Base-by-base conservation (phyloP, 2,329 filamentous ascomycete species). In the Xylariaceae sp. region DNA sequence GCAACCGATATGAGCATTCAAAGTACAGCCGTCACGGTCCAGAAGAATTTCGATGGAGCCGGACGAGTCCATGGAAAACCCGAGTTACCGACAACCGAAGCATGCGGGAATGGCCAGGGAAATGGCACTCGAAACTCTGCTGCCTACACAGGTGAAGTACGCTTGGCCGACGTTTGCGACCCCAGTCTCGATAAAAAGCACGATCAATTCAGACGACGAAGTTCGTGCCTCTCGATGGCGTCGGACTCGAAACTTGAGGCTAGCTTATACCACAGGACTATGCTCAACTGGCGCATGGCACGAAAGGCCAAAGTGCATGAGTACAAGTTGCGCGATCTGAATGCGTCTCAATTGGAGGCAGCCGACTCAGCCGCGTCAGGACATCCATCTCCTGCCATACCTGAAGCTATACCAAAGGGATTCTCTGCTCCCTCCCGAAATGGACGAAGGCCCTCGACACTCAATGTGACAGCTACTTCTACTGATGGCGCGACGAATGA, bases 241-340 rank as follows among this genome's bases (percentile, higher is more conserved):
- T 55, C 50, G 11, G 5, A 54, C 48, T 34, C 30, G 9, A 49
- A 35, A 45, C 9, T 11, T 11, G 58, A 61, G 34, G 7, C 15
- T 23, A 51, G 55, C 23, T 13, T 47, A 41, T 50, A 64, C 37
- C 56, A 56, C 3, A 53, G 55, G 49, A 66, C 61, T 39, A 66
- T 69, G 13, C 18, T 63, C 4, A 66, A 67, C 53, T 61, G 65
- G 41, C 63, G 68, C 30, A 60, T 65, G 39, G 67, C 63, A 34
- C 64, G 67, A 15, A 66, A 65, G 51, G 64, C 64, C 13, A 67
- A 63, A 48, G 64, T 67, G 10, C 62, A 58, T 35, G 66, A 66
- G 45, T 66, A 66, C 57, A 67, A 67, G 45, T 60, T 64, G 48
- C 63, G 65, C 44, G 64, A 68, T 45, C 52, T 70, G n/a, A 63